Percentiles rank a stretch among this genome's conserved stretches.
phyloP scores from a whole-genome alignment of 441 rosid species.

The Gossypium schwendimanii region DNA sequence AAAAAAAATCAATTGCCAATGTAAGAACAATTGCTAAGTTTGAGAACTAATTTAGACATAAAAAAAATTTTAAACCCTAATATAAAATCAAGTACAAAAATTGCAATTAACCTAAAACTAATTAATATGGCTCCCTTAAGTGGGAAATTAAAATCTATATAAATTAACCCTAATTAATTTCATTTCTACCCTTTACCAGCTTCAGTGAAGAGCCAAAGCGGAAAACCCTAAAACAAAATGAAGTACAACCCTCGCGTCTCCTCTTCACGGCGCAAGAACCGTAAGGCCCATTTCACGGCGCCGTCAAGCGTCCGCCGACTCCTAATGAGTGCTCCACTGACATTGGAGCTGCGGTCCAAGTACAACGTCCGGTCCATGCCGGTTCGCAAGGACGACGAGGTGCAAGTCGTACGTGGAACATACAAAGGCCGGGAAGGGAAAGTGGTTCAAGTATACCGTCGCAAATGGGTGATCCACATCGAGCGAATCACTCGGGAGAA shows the following conservation, averaged over 20 bases:
- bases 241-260: constrained; percentile 72
- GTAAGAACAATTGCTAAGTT: too few species aligned
- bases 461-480: constrained; percentile 85
- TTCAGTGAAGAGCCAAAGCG: too few species aligned
- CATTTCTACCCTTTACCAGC: too few species aligned
- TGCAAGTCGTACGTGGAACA: constrained; percentile 69
- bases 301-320: constrained; percentile 66
- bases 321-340: constrained; percentile 62
- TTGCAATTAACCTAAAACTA: too few species aligned
- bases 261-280: constrained; percentile 73
- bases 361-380: constrained; percentile 80
- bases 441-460: constrained; percentile 72
- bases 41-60: too few species aligned
- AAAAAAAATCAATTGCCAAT: too few species aligned
- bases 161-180: too few species aligned
- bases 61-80: too few species aligned
- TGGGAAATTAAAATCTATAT: too few species aligned
- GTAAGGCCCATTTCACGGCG: constrained; percentile 77
- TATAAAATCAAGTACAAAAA: too few species aligned
- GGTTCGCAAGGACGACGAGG: constrained; percentile 78
- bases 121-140: too few species aligned
- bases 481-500: constrained; percentile 81
- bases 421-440: constrained; percentile 80
- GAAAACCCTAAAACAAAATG: constrained; percentile 27
- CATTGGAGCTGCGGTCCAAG: constrained; percentile 62